phyloP scores from a whole-genome alignment of 2,329 filamentous ascomycete species.

The Arthroderma sp. region DNA sequence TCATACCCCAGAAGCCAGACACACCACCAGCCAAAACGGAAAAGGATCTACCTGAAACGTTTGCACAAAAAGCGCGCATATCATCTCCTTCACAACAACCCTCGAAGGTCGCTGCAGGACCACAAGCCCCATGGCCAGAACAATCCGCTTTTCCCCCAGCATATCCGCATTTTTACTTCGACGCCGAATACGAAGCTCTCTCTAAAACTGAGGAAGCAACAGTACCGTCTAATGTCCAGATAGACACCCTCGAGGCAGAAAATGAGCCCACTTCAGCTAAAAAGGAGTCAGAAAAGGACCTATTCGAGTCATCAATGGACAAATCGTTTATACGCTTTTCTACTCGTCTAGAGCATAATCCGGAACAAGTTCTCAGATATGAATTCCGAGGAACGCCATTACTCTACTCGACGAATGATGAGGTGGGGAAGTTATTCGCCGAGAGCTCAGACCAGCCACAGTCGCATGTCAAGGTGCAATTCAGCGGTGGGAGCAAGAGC shows the following conservation, averaged over 20 bases:
- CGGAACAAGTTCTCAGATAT: constrained; percentile 70
- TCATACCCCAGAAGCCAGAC: constrained; percentile 30
- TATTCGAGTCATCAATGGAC: constrained; percentile 65
- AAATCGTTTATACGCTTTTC: constrained; percentile 70
- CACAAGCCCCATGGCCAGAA: constrained; percentile 61
- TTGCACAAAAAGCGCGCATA: constrained; percentile 57
- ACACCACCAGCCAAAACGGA: constrained; percentile 20
- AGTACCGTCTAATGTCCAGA: constrained; percentile 36
- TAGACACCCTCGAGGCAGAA: constrained; percentile 29
- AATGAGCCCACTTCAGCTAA: constrained; percentile 18
- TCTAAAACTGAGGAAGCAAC: constrained; percentile 44
- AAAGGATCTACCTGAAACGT: constrained; percentile 56
- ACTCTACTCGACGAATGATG: constrained; percentile 68
- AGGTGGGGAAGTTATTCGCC: constrained; percentile 54
- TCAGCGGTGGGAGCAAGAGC: constrained; percentile 16
- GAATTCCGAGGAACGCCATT: constrained; percentile 62
- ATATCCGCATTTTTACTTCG: constrained; percentile 69
- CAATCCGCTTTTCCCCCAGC: constrained; percentile 51
- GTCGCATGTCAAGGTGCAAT: constrained; percentile 19
- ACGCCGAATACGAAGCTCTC: constrained; percentile 85
- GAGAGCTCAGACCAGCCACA: constrained; percentile 13
- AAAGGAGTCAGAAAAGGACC: constrained; percentile 44
- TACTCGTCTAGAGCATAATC: constrained; percentile 64
- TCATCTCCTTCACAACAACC: constrained; percentile 24
- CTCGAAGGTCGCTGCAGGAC: constrained; percentile 23